Evolutionary conservation across 2,329 filamentous ascomycete species (phyloP), one percentile per base, ranked within the genome.

Genomic region (Pestalotiopsis sp.): DNA sequence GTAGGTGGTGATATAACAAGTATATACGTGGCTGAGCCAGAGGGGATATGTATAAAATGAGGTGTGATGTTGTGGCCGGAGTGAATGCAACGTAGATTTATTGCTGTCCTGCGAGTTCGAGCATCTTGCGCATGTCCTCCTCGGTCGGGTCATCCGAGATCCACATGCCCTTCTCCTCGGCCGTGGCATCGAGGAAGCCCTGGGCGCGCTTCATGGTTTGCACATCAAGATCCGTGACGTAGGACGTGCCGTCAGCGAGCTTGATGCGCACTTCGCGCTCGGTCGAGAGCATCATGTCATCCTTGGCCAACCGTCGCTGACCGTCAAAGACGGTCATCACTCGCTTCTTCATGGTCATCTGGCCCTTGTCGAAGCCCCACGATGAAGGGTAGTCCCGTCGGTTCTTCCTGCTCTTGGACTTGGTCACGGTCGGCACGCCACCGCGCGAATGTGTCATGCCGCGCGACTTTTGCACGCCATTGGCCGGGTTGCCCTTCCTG

Each of bases 331-430:
- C 93, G 71, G 94, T 94, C 75, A 98, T 86, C 66, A 98, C 94
- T 35, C 96, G 92, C 88, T 98, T 98, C 89, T 97, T 98, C 89
- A 97, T 97, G 77, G 92, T 97, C 93, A 98, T 97, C 83, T 96
- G 94, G 75, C 93, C 92, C 75, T 92, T 91, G 70, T 94, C 89
- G 75, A 94, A 96, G 65, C 96, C 95, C 96, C 96, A 99, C 1
- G 92, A 94, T 0, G 92, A 89, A 13, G 96, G 96, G 78, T 97
- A 98, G 79, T 97, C 93, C 79, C 94, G 94, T 72, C 94, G 90
- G 85, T 94, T 95, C 86, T 97, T 97, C 81, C 94, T 92, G 67
- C 93, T 90, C 74, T 88, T 89, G 44, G 83, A 82, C 79, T 86
- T 88, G 72, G 81, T 78, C 0, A 78, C 76, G 24, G 88, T 76